These are phyloP conservation scores for Sarocladium oryzae DNA, from an alignment of 2,329 filamentous ascomycete species.

Conservation along the genomic window DNA sequence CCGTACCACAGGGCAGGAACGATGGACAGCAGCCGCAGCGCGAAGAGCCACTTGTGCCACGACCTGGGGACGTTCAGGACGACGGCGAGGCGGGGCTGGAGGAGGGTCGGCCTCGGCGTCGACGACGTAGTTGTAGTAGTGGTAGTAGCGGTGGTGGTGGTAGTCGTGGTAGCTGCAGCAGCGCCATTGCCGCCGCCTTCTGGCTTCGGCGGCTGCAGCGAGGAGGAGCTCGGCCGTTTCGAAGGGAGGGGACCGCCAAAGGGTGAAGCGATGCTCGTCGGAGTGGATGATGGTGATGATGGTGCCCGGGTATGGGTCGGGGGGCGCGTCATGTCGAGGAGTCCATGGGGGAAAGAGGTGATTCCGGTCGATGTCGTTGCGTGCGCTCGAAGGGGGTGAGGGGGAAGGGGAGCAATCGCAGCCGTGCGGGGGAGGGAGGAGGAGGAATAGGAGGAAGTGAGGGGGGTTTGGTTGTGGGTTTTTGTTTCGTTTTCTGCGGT, in stretches of 20 bases:
- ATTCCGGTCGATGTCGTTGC: too few relatives aligned
- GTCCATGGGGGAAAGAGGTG: too few relatives aligned
- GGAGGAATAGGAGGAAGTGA: too few relatives aligned
- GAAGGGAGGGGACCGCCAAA: neutral
- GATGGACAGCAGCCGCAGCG: constrained; percentile 66
- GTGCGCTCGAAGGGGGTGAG: too few relatives aligned
- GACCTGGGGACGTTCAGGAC: constrained; percentile 64
- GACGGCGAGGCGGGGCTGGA: constrained; percentile 74
- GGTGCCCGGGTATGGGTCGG: constrained; percentile 6
- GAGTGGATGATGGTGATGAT: constrained; percentile 7
- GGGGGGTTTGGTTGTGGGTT: too few relatives aligned
- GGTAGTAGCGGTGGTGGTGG: too few relatives aligned
- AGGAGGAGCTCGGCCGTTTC: neutral
- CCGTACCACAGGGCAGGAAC: constrained; percentile 68
- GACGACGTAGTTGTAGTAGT: too few relatives aligned
- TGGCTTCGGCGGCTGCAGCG: neutral
- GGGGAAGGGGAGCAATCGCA: too few relatives aligned
- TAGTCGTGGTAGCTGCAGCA: too few relatives aligned
- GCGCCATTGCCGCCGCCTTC: neutral
- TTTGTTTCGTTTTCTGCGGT: too few relatives aligned
- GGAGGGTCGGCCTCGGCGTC: constrained; percentile 30
- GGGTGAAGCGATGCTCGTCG: neutral
- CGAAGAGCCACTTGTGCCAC: constrained; percentile 69
- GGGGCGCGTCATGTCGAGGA: constrained; percentile 7
- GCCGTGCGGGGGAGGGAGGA: too few relatives aligned